A percentile compares a stretch with the other conserved stretches of the same genome.
These are phyloP conservation scores for Cryptosporidium andersoni DNA, from an alignment of 169 alveolate genomes.

Conservation along the genomic window DNA sequence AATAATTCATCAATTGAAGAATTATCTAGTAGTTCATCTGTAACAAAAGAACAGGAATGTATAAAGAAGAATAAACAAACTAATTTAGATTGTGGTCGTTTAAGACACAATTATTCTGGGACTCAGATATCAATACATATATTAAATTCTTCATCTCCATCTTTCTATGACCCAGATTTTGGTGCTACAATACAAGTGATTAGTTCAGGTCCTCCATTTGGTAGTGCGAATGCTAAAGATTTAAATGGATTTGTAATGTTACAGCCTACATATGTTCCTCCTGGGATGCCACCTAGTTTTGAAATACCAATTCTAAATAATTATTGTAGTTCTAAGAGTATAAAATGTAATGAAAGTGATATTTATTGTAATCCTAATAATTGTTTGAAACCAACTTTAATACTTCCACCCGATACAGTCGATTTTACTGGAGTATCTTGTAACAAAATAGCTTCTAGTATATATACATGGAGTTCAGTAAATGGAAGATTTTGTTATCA, in stretches of 20 bases:
- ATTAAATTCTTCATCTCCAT: constrained; percentile 67
- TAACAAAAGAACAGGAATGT: constrained; percentile 37
- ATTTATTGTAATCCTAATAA: background rate
- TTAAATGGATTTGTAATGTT: constrained; percentile 50
- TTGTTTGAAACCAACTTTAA: constrained; percentile 60
- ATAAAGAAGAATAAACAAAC: constrained; percentile 23
- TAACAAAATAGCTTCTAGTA: constrained; percentile 58
- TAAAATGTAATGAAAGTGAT: constrained; percentile 45
- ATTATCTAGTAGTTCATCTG: constrained; percentile 25
- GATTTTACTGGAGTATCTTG: constrained; percentile 69
- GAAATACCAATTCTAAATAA: constrained; percentile 41
- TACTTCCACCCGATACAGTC: constrained; percentile 62
- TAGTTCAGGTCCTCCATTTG: constrained; percentile 70
- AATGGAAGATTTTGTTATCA: constrained; percentile 70
- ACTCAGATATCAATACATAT: constrained; percentile 47
- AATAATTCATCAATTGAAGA: constrained; percentile 35
- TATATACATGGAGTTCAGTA: constrained; percentile 61
- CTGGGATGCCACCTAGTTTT: constrained; percentile 47
- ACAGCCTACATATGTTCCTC: constrained; percentile 63
- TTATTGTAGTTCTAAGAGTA: constrained; percentile 34
- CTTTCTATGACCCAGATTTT: constrained; percentile 61
- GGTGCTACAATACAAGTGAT: constrained; percentile 68
- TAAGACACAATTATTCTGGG: constrained; percentile 53
- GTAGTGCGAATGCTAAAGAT: constrained; percentile 67
- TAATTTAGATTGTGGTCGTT: constrained; percentile 25